These are phyloP conservation scores for Hypericum perforatum DNA, from an alignment of 345 rosid genomes.

Conservation along the genomic window DNA sequence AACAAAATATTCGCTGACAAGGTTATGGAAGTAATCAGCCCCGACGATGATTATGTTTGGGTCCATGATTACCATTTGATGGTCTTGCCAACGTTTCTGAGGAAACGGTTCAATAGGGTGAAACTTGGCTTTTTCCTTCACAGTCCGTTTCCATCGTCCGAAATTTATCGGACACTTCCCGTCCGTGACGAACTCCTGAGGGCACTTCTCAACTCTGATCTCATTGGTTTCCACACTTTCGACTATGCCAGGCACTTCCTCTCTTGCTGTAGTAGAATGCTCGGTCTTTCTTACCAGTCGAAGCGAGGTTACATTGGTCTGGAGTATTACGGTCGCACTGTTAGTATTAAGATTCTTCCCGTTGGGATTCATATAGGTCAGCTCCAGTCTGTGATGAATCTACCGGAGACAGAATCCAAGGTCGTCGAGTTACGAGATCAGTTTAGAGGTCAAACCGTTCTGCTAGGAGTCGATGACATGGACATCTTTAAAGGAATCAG, in stretches of 20 bases:
- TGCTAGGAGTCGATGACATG: conserved; percentile 96
- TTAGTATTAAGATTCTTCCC: conserved; percentile 83
- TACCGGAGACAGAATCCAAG: conserved; percentile 61
- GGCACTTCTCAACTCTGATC: conserved; percentile 73
- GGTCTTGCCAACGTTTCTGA: conserved; percentile 84
- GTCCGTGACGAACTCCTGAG: conserved; percentile 74
- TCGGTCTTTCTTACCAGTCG: conserved; percentile 79
- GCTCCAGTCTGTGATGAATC: conserved; percentile 65
- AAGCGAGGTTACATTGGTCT: conserved; percentile 88
- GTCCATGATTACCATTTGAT: conserved; percentile 93
- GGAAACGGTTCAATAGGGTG: conserved; percentile 79
- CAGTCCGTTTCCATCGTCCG: conserved; percentile 91
- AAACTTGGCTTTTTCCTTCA: conserved; percentile 94
- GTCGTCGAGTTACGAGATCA: conserved; percentile 51
- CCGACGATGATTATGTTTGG: conserved; percentile 93
- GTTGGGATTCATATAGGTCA: conserved; percentile 87
- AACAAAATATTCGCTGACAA: conserved; percentile 93
- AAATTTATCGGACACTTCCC: conserved; percentile 83
- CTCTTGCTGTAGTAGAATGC: conserved; percentile 94
- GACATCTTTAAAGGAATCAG: conserved; percentile 93
- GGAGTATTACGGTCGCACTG: conserved; percentile 80
- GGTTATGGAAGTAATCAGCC: conserved; percentile 88
- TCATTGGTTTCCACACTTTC: conserved; percentile 88
- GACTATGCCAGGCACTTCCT: conserved; percentile 94
- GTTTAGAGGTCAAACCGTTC: conserved; percentile 50